Conservation (phyloP, 208 protist genomes). For the Naegleria fowleri region DNA sequence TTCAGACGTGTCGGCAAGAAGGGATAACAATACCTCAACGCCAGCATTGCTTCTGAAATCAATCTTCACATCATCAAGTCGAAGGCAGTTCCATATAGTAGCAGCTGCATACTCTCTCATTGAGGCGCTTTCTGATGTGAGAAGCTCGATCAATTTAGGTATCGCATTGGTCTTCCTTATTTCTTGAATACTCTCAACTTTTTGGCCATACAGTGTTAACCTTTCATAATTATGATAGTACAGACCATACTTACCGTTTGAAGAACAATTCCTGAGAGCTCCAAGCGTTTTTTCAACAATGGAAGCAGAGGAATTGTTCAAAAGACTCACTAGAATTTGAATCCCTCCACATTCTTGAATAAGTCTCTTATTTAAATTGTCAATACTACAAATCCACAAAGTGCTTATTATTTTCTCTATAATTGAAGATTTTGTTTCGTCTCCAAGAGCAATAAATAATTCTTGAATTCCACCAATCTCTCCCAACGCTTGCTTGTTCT, state of each 20-base stretch:
- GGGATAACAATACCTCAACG: conserved; percentile 66
- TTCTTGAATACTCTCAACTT: conserved; percentile 39
- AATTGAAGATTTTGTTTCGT: conserved; percentile 32
- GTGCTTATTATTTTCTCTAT: conserved; percentile 78
- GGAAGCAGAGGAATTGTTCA: background rate
- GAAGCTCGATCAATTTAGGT: conserved; percentile 22
- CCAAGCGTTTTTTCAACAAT: conserved; percentile 4
- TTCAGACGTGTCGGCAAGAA: conserved; percentile 60
- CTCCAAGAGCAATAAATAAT: conserved; percentile 36
- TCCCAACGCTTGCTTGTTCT: conserved; percentile 73
- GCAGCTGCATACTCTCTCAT: conserved; percentile 75
- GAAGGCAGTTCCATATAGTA: conserved; percentile 71
- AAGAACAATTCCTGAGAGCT: background rate
- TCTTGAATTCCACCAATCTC: conserved; percentile 45
- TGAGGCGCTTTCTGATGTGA: conserved; percentile 57
- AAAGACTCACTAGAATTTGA: conserved; percentile 56
- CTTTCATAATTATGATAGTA: too few relatives aligned
- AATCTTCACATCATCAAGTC: conserved; percentile 65
- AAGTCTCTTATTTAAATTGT: conserved; percentile 74
- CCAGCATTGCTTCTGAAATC: conserved; percentile 63
- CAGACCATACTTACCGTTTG: background rate
- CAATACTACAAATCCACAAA: conserved; percentile 78
- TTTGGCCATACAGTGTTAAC: conserved; percentile 55
- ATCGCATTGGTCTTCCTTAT: background rate
- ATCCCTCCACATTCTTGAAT: conserved; percentile 66